Conservation (phyloP, 179 eudicot species). For the Spergularia azorica region DNA sequence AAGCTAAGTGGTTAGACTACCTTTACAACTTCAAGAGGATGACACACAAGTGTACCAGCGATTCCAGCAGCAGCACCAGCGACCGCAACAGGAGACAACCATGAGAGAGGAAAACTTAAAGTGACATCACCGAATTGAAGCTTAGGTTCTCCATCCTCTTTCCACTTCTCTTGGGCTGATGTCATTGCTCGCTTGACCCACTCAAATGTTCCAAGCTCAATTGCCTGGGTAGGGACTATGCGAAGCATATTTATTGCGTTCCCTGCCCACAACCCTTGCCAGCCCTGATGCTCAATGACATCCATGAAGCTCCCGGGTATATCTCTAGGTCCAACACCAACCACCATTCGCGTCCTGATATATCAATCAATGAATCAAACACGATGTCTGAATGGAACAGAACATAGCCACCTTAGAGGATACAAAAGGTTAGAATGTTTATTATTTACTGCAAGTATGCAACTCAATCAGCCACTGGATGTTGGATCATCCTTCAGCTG, state of each 20-base stretch:
- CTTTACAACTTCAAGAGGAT: slow-evolving; percentile 99
- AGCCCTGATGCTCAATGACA: slow-evolving; percentile 79
- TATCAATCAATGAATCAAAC: slow-evolving; percentile 24
- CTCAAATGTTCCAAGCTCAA: slow-evolving; percentile 94
- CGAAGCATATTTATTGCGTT: slow-evolving; percentile 94
- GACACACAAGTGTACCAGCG: slow-evolving; percentile 87
- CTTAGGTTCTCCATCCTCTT: slow-evolving; percentile 50
- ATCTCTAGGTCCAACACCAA: slow-evolving; percentile 86
- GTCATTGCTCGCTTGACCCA: slow-evolving; percentile 85
- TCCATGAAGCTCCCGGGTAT: slow-evolving; percentile 76
- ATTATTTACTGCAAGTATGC: slow-evolving; percentile 15
- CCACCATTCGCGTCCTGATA: slow-evolving; percentile 96
- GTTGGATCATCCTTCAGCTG: not conserved
- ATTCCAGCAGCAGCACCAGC: slow-evolving; percentile 98
- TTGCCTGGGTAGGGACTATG: slow-evolving; percentile 91
- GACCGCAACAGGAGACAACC: slow-evolving; percentile 92
- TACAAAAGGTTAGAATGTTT: not conserved
- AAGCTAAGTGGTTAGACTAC: slow-evolving; percentile 34
- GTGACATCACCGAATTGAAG: slow-evolving; percentile 67
- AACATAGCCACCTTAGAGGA: slow-evolving; percentile 7
- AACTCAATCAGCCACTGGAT: not conserved
- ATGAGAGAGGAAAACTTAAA: slow-evolving; percentile 67
- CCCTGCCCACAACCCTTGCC: slow-evolving; percentile 96
- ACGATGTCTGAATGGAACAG: slow-evolving; percentile 23
- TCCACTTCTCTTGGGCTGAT: slow-evolving; percentile 82